A percentile compares a stretch with the other conserved stretches of the same genome.
Evolutionary conservation across 2,329 filamentous ascomycete genomes (phyloP).

Genomic region (Cytospora piceicola): DNA sequence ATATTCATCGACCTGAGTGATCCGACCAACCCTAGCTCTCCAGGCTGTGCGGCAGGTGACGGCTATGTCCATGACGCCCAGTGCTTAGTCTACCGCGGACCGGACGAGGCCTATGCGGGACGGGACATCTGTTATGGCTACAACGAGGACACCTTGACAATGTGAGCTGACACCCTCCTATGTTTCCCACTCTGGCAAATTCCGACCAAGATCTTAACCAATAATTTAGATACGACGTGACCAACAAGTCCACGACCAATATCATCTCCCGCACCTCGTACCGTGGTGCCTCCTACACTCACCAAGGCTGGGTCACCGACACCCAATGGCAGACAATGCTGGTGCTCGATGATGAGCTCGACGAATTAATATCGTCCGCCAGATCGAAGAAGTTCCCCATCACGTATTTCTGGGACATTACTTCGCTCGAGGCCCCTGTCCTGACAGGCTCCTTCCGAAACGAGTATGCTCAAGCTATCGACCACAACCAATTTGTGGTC

Average conservation of each 20-base stretch:
- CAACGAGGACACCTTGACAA: slow-evolving; percentile 55
- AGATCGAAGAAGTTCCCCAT: slow-evolving; percentile 49
- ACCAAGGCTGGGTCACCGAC: slow-evolving; percentile 59
- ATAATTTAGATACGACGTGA: slow-evolving; percentile 50
- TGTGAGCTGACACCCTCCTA: slow-evolving; percentile 36
- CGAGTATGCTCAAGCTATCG: slow-evolving; percentile 43
- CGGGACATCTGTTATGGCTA: slow-evolving; percentile 60
- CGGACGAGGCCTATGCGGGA: slow-evolving; percentile 51
- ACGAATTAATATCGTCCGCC: slow-evolving; percentile 49
- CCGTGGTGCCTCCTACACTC: slow-evolving; percentile 60
- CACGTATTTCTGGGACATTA: slow-evolving; percentile 55
- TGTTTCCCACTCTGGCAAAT: no score
- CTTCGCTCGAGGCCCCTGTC: slow-evolving; percentile 45
- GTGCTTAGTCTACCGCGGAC: slow-evolving; percentile 58
- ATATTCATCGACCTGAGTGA: slow-evolving; percentile 63
- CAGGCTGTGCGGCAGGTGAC: slow-evolving; percentile 58
- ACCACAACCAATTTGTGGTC: slow-evolving; percentile 51
- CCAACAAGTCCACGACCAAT: slow-evolving; percentile 49
- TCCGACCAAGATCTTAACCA: slow-evolving; percentile 15
- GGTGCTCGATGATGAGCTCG: slow-evolving; percentile 56
- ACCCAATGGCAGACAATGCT: slow-evolving; percentile 48
- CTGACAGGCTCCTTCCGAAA: slow-evolving; percentile 47
- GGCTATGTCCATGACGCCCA: slow-evolving; percentile 67
- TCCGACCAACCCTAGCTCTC: slow-evolving; percentile 54
- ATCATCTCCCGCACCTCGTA: slow-evolving; percentile 59